phyloP scores from a whole-genome alignment of 2,329 filamentous ascomycete genomes.

The Pseudogymnoascus sp. region DNA sequence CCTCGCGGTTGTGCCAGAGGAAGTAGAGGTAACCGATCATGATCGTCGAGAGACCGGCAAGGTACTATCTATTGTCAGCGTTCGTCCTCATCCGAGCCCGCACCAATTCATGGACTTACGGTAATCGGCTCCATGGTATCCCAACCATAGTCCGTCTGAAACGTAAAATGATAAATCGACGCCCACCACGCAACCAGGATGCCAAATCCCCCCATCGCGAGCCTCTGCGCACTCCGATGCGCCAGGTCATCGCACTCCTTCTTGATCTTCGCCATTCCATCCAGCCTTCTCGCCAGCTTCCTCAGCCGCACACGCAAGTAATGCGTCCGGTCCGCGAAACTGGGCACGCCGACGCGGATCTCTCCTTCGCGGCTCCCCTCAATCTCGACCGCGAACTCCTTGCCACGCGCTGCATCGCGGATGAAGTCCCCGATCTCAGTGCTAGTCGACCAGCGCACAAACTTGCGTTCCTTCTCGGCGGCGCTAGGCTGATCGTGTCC shows the following conservation, averaged over 20 bases:
- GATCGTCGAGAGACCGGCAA: slow-evolving; percentile 76
- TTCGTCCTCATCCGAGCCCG: neutral
- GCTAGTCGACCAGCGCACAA: slow-evolving; percentile 80
- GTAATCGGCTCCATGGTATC: slow-evolving; percentile 87
- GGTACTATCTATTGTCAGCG: slow-evolving; percentile 43
- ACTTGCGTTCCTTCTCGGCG: slow-evolving; percentile 45
- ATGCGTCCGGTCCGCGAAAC: slow-evolving; percentile 84
- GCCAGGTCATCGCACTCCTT: slow-evolving; percentile 73
- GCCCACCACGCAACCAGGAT: slow-evolving; percentile 69
- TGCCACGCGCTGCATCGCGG: slow-evolving; percentile 74
- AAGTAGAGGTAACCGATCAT: slow-evolving; percentile 94
- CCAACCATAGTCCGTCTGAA: slow-evolving; percentile 75
- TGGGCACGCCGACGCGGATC: slow-evolving; percentile 74
- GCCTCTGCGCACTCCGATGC: slow-evolving; percentile 66
- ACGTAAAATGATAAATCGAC: slow-evolving; percentile 66
- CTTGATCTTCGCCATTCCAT: slow-evolving; percentile 66
- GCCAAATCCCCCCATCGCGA: slow-evolving; percentile 74
- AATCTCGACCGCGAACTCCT: slow-evolving; percentile 79
- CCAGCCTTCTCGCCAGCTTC: slow-evolving; percentile 62
- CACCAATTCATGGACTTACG: slow-evolving; percentile 24
- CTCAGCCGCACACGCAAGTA: slow-evolving; percentile 73
- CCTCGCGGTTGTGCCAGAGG: slow-evolving; percentile 82
- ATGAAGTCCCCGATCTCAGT: slow-evolving; percentile 95
- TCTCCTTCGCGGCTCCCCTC: slow-evolving; percentile 57
- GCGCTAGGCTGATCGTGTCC: slow-evolving; percentile 51